phyloP scores from a whole-genome alignment of 1,284 basidiomycete species.

The Trichosporon inkin region DNA sequence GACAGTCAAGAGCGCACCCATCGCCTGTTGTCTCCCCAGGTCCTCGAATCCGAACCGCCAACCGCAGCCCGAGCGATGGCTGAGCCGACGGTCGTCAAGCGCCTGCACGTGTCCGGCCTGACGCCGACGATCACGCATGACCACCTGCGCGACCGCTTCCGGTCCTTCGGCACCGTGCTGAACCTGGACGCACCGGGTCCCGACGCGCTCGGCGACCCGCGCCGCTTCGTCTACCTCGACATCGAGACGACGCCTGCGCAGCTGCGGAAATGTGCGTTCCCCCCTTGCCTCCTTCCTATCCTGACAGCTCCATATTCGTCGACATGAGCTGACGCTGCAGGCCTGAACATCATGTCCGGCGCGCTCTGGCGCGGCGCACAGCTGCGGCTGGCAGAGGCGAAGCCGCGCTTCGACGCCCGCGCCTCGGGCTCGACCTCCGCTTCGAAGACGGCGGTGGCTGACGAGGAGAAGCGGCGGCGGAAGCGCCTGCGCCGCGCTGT shows the following conservation, averaged over 20 bases:
- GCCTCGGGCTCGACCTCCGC: constrained; percentile 2
- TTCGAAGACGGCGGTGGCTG: constrained; percentile 10
- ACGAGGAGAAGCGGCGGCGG: constrained; percentile 13
- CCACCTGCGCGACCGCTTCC: constrained; percentile 48
- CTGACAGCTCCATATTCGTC: neutral
- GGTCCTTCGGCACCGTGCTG: constrained; percentile 40
- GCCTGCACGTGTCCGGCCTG: constrained; percentile 47
- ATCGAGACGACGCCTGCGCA: constrained; percentile 42
- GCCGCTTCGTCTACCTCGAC: constrained; percentile 46
- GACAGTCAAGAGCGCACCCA: neutral
- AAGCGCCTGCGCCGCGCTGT: constrained; percentile 15
- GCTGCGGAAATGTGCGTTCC: constrained; percentile 42
- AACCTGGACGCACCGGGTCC: constrained; percentile 40
- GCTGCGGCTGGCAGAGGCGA: constrained; percentile 45
- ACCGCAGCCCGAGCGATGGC: constrained; percentile 11
- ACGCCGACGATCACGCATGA: constrained; percentile 41
- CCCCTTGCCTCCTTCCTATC: no score
- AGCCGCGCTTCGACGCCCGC: constrained; percentile 32
- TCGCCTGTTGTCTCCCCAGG: neutral
- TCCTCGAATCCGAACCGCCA: neutral
- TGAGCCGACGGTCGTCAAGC: constrained; percentile 30
- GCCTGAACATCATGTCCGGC: constrained; percentile 49
- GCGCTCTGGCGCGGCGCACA: constrained; percentile 48
- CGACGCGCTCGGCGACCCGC: constrained; percentile 43
- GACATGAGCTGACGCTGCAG: constrained; percentile 19